Base-by-base conservation (phyloP, 352 stramenopile genomes). In the Aphanomyces euteiches region DNA sequence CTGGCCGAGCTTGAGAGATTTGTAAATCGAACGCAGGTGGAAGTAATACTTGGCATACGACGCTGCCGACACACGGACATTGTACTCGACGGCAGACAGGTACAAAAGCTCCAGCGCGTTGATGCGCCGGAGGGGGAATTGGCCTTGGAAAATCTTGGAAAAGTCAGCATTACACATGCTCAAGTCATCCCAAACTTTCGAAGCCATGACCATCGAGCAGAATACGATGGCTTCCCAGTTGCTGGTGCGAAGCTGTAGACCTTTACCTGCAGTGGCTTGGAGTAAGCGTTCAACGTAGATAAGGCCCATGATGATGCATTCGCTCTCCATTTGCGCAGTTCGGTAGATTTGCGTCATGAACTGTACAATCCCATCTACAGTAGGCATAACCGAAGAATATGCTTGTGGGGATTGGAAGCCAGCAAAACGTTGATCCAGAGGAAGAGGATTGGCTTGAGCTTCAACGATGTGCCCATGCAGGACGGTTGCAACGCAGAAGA, bases 121-220 rank as follows among this genome's bases (percentile, higher is more conserved):
- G 60, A 98, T 98, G 56, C 97, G 82, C 58, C 91, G 80, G 28
- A 99, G 79, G 19, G 83, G 88, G 21, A 98, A 94, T 63, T 92
- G 83, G n/a, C 53, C 54, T 4, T 89, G 89, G 76, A 80, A 95
- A 59, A 98, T 90, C 77, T 98, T 96, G 67, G 83, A 93, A 70
- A 99, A 99, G 78, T 99, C 96, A 13, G 87, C 90, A 76, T 99
- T 99, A 79, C 93, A 98, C 95, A 99, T 99, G 75, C 82, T 96
- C 37, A 98, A 76, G 73, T 99, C 96, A 74, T 99, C 96, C 95
- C 96, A 99, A 36, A 99, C 96, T 74, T 99, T 99, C 10, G 88
- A 97, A 0, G 93, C 87, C 78, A 99, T 93, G 38, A 99, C 89
- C 93, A 99, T 98, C 12, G 89, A 97, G 57, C 89, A 96, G 73